phyloP scores from a whole-genome alignment of 371 early-diverging fungal species.

The Mortierella sp. region DNA sequence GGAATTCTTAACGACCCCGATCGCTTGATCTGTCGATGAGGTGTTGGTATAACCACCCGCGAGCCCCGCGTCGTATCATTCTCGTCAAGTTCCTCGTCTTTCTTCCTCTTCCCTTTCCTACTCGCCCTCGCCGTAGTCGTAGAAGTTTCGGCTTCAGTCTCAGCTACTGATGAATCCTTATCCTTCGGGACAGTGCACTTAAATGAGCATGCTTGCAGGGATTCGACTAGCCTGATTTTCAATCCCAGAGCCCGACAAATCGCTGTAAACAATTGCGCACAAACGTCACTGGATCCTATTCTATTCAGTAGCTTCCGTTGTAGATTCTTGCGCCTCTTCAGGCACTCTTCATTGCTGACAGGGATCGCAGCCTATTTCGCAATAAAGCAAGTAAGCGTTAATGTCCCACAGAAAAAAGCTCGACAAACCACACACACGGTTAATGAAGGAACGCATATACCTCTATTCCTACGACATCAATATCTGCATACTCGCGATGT shows the following conservation, averaged over 20 bases:
- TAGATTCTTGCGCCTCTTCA: constrained; percentile 40
- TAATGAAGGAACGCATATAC: background rate
- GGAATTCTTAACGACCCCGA: constrained; percentile 23
- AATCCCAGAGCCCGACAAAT: constrained; percentile 64
- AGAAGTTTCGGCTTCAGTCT: constrained; percentile 3
- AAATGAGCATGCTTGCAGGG: constrained; percentile 75
- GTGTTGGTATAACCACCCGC: constrained; percentile 40
- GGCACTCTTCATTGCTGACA: constrained; percentile 17
- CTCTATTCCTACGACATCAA: constrained; percentile 35
- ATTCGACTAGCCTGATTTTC: constrained; percentile 70
- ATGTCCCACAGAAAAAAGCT: too few species aligned
- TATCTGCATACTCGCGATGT: constrained; percentile 53
- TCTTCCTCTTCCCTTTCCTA: constrained; percentile 39
- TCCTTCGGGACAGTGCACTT: constrained; percentile 50
- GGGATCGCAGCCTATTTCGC: constrained; percentile 29
- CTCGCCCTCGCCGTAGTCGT: background rate
- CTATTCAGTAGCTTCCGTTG: constrained; percentile 38
- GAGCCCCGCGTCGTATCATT: constrained; percentile 31
- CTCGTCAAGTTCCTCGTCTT: constrained; percentile 25
- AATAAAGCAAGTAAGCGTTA: background rate
- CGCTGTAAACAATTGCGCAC: constrained; percentile 70
- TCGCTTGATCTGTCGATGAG: constrained; percentile 49
- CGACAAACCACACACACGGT: too few species aligned
- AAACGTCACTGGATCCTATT: constrained; percentile 60
- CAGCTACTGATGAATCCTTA: constrained; percentile 7